phyloP scores from a whole-genome alignment of 352 stramenopile genomes.

The Globisporangium orthogonon region DNA sequence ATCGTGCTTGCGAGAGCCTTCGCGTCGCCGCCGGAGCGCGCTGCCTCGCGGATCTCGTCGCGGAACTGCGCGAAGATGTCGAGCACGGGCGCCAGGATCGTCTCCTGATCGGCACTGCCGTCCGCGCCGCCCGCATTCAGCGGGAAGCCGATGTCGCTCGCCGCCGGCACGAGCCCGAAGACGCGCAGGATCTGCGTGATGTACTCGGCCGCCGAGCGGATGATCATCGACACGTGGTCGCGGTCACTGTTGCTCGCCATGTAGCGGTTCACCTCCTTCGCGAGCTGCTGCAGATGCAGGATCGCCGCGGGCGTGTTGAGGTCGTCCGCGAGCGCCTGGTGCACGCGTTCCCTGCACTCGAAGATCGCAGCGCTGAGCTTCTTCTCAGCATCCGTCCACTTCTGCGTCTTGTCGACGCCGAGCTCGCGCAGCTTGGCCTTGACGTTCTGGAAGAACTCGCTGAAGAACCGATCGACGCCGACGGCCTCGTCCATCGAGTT shows the following conservation, averaged over 20 bases:
- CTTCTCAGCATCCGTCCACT: slow-evolving; percentile 73
- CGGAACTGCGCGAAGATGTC: slow-evolving; percentile 89
- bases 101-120: slow-evolving; percentile 52
- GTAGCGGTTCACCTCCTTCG: slow-evolving; percentile 84
- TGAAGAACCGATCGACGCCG: slow-evolving; percentile 88
- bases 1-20: slow-evolving; percentile 66
- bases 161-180: slow-evolving; percentile 75
- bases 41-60: slow-evolving; percentile 69
- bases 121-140: slow-evolving; percentile 29
- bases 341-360: slow-evolving; percentile 77
- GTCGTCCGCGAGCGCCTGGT: slow-evolving; percentile 81
- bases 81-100: slow-evolving; percentile 79
- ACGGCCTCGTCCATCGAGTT: slow-evolving; percentile 92
- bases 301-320: slow-evolving; percentile 88
- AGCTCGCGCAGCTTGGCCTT: slow-evolving; percentile 82
- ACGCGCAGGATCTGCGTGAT: slow-evolving; percentile 84
- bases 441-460: slow-evolving; percentile 93
- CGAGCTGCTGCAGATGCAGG: slow-evolving; percentile 60
- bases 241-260: slow-evolving; percentile 41
- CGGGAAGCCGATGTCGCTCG: slow-evolving; percentile 78
- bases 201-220: slow-evolving; percentile 81
- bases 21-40: slow-evolving; percentile 36
- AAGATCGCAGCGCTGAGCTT: slow-evolving; percentile 57
- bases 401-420: slow-evolving; percentile 72
- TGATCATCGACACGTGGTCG: slow-evolving; percentile 70